Conservation (phyloP, 441 rosid genomes). For the Erodium chrysanthum region DNA sequence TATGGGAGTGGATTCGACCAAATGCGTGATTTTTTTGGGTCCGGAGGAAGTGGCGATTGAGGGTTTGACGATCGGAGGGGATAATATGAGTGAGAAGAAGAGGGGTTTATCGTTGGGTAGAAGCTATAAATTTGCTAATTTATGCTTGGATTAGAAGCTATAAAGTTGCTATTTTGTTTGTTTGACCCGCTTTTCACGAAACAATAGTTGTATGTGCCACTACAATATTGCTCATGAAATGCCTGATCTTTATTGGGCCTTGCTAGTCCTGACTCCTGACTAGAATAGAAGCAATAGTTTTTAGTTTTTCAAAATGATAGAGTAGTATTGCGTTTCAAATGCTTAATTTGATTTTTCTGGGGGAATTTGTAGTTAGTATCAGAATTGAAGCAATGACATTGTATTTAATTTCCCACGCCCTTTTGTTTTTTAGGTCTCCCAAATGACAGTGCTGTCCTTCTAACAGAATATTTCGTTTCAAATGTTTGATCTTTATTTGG, state of each 20-base stretch:
- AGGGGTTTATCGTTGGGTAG: not conserved
- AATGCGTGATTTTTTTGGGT: not conserved
- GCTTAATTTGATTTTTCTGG: not conserved
- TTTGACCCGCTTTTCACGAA: not conserved
- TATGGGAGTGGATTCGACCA: not conserved
- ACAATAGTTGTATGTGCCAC: not conserved
- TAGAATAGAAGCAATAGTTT: no score
- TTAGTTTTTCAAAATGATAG: not conserved
- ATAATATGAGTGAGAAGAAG: not conserved
- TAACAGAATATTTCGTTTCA: not conserved
- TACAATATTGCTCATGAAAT: not conserved
- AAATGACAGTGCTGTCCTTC: not conserved
- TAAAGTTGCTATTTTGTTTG: not conserved
- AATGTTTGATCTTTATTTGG: constrained; percentile 1
- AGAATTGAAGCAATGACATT: not conserved
- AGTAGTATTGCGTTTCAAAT: not conserved
- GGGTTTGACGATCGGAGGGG: not conserved
- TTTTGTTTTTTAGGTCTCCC: not conserved
- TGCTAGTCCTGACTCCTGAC: no score
- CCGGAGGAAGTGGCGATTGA: not conserved
- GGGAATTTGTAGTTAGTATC: not conserved
- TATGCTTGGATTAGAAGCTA: not conserved
- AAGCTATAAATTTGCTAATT: not conserved
- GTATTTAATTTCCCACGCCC: not conserved
- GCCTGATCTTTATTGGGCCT: not conserved